These are phyloP conservation scores for Russula olivacea DNA, from an alignment of 768 basidiomycete species.

Conservation along the genomic window DNA sequence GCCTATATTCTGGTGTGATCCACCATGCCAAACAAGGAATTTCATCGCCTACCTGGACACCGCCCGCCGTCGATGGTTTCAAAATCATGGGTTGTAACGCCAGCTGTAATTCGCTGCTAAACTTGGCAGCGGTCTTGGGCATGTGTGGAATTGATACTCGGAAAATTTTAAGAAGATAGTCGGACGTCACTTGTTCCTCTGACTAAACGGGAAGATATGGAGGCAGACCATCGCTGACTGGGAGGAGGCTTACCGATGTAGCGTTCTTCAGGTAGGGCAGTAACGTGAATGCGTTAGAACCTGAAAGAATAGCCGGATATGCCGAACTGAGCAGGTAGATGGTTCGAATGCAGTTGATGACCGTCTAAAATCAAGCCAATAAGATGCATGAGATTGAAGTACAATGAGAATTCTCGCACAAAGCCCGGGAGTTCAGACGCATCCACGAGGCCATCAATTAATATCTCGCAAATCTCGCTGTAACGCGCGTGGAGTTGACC, in stretches of 20 bases:
- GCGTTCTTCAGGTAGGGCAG: slow-evolving; percentile 88
- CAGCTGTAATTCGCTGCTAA: slow-evolving; percentile 78
- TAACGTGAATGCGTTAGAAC: slow-evolving; percentile 74
- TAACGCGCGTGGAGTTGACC: slow-evolving; percentile 59
- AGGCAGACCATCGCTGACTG: not conserved
- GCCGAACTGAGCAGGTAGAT: slow-evolving; percentile 79
- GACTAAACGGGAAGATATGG: slow-evolving; percentile 38
- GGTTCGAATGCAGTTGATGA: slow-evolving; percentile 78
- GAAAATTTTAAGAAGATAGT: slow-evolving; percentile 87
- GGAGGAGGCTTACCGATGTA: slow-evolving; percentile 50
- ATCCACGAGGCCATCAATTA: slow-evolving; percentile 88
- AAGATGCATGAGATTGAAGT: not conserved
- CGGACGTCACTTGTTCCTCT: slow-evolving; percentile 79
- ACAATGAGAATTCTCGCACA: slow-evolving; percentile 39
- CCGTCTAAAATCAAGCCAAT: slow-evolving; percentile 44
- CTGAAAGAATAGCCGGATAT: slow-evolving; percentile 79
- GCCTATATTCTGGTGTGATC: slow-evolving; percentile 41
- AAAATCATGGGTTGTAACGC: slow-evolving; percentile 88
- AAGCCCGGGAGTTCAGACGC: slow-evolving; percentile 74
- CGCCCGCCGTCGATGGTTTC: slow-evolving; percentile 66
- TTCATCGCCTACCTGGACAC: slow-evolving; percentile 48
- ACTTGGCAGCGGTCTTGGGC: slow-evolving; percentile 85
- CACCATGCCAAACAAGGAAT: not conserved
- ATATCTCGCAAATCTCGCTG: slow-evolving; percentile 70
- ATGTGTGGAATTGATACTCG: slow-evolving; percentile 76